Base-by-base conservation (phyloP, 106 monocot genomes). In the Allium sativum region DNA sequence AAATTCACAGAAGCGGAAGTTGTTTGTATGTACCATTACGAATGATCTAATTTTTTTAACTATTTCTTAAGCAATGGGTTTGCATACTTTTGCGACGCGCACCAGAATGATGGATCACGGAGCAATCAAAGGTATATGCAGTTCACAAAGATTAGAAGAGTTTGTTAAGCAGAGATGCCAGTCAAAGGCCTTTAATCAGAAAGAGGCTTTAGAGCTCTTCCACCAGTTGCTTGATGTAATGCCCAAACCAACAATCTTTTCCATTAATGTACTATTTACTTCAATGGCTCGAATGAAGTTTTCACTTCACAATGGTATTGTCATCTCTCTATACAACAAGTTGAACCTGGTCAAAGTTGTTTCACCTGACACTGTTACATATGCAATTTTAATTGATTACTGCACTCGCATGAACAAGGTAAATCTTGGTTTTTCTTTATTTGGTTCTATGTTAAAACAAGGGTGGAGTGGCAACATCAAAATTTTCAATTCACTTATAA, bases 381-480 rank as follows among this genome's bases (percentile, higher is more conserved):
- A 46, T 31, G 59, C 59, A 58, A 51, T 69, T 22, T 40, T 69
- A n/a, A 50, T 70, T 8, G 61, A 70, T 18, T 61, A 52, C 31
- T 70, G 70, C 52, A 51, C 61, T 22, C 17, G 61, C 40, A 61
- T 61, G 61, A 59, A 52, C 7, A 18, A 22, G 12, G 61, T 53
- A 3, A 58, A 70, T 61, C 61, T 70, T 10, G 70, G 61, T 7
- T 70, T 70, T 44, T 58, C 59, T 18, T 12, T 61, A 18, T 70
- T 59, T 31, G 60, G 51, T 7, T 59, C 42, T 50, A 61, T 70
- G 58, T 18, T 73, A 48, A 69, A 65, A 44, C 53, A 47, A 6
- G 72, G 74, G 17, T 66, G 64, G 64, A 45, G 46, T 20, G 74
- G 74, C 10, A 64, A 72, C 57, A 58, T 56, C 4, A 64, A 78